Percentiles rank a stretch among this genome's conserved stretches.
These are phyloP conservation scores for Penicillium corylophilum DNA, from an alignment of 2,329 filamentous ascomycete genomes.

Conservation along the genomic window DNA sequence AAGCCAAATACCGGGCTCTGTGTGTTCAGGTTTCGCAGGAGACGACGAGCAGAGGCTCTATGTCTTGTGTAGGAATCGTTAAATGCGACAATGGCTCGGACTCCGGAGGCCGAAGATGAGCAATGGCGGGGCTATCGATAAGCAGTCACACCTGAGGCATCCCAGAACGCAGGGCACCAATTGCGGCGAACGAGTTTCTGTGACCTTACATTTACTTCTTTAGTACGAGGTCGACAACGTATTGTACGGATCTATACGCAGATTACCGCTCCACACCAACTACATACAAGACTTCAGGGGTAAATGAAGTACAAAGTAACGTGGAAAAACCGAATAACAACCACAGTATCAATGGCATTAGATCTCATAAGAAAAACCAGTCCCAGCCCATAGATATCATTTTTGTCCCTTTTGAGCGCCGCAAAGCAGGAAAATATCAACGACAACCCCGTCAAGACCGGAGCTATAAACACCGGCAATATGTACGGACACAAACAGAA, in stretches of 20 bases:
- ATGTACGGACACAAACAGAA: constrained; percentile 17
- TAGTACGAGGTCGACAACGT: not conserved
- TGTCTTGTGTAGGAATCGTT: not conserved
- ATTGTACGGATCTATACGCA: not conserved
- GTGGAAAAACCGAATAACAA: not conserved
- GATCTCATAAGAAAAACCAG: constrained; percentile 14
- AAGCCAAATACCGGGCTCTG: not conserved
- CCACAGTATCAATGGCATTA: constrained; percentile 23
- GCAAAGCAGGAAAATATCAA: constrained; percentile 18
- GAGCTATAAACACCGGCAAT: constrained; percentile 11
- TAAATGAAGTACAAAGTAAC: not conserved
- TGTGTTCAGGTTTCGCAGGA: not conserved
- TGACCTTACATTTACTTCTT: not conserved
- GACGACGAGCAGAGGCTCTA: not conserved
- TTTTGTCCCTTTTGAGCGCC: constrained; percentile 26
- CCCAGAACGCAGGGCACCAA: not conserved
- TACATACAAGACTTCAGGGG: not conserved
- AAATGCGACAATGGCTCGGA: constrained; percentile 2
- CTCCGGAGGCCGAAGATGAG: not conserved
- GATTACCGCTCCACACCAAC: not conserved
- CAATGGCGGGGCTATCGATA: constrained; percentile 18
- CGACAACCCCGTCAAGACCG: constrained; percentile 4
- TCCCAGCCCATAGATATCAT: constrained; percentile 23
- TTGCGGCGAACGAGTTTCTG: not conserved
- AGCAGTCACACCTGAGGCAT: constrained; percentile 8